Evolutionary conservation across 2,329 filamentous ascomycete genomes (phyloP).

Genomic region (Ophiocordyceps camponoti-floridani): DNA sequence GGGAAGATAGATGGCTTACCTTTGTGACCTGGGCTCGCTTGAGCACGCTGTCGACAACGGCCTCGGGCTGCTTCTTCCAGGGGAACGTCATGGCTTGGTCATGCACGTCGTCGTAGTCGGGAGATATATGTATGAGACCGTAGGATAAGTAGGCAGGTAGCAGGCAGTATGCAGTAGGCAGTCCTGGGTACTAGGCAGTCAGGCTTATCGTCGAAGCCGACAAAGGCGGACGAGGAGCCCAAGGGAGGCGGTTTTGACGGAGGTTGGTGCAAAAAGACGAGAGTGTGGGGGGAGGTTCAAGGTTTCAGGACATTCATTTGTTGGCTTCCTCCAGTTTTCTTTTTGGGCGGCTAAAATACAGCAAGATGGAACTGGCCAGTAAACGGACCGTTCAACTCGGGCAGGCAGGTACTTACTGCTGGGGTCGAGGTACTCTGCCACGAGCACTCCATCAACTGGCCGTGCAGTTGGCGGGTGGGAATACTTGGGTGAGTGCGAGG

Average conservation of each 20-base stretch:
- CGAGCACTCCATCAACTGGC: too few species aligned
- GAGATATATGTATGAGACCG: background rate
- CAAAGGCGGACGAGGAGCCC: background rate
- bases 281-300: background rate
- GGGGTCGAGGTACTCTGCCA: too few species aligned
- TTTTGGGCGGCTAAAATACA: background rate
- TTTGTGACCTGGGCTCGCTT: conserved; percentile 60
- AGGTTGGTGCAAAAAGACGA: background rate
- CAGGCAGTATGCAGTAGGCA: too few species aligned
- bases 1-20: conserved; percentile 44
- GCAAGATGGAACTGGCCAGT: background rate
- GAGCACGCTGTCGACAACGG: conserved; percentile 49
- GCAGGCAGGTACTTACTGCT: too few species aligned
- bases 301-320: background rate
- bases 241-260: background rate
- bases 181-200: too few species aligned
- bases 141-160: too few species aligned
- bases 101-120: background rate
- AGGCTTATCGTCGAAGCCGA: too few species aligned
- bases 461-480: too few species aligned
- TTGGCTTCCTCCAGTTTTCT: background rate
- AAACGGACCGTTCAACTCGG: background rate
- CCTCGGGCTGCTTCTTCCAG: conserved; percentile 44
- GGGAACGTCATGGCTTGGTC: conserved; percentile 32
- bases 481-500: too few species aligned